phyloP scores from a whole-genome alignment of 345 rosid genomes.

The Adansonia digitata region DNA sequence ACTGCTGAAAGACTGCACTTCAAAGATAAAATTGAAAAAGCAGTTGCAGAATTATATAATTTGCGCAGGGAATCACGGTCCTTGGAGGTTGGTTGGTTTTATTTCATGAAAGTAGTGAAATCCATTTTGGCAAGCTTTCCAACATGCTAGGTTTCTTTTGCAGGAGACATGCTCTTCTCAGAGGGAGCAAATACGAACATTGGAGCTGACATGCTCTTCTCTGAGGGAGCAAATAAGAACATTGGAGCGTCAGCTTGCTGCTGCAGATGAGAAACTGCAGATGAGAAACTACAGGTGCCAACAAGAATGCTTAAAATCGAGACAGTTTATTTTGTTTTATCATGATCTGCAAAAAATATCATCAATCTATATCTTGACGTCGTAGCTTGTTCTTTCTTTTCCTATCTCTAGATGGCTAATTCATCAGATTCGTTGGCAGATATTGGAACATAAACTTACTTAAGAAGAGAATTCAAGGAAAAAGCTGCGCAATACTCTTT shows the following conservation, averaged over 20 bases:
- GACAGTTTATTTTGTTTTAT: background rate
- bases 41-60: slow-evolving; percentile 54
- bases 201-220: slow-evolving; percentile 69
- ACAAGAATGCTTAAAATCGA: background rate
- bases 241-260: slow-evolving; percentile 51
- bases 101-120: background rate
- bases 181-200: slow-evolving; percentile 49
- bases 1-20: slow-evolving; percentile 48
- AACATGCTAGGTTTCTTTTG: slow-evolving; percentile 11
- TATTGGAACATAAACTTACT: slow-evolving; percentile 46
- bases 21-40: slow-evolving; percentile 69
- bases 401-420: slow-evolving; percentile 47
- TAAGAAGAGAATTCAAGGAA: slow-evolving; percentile 81
- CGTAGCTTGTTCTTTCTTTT: background rate
- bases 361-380: background rate
- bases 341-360: background rate
- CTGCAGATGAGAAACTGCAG: slow-evolving; percentile 78
- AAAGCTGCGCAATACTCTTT: slow-evolving; percentile 79
- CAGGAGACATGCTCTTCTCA: slow-evolving; percentile 84
- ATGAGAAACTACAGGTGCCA: slow-evolving; percentile 72
- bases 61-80: slow-evolving; percentile 55
- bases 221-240: slow-evolving; percentile 61
- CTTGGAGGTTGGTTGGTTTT: slow-evolving; percentile 57
- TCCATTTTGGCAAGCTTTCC: background rate
- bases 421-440: slow-evolving; percentile 50